Evolutionary conservation across 176 grass and related monocot genomes (phyloP).

Genomic region (Phoenix dactylifera): DNA sequence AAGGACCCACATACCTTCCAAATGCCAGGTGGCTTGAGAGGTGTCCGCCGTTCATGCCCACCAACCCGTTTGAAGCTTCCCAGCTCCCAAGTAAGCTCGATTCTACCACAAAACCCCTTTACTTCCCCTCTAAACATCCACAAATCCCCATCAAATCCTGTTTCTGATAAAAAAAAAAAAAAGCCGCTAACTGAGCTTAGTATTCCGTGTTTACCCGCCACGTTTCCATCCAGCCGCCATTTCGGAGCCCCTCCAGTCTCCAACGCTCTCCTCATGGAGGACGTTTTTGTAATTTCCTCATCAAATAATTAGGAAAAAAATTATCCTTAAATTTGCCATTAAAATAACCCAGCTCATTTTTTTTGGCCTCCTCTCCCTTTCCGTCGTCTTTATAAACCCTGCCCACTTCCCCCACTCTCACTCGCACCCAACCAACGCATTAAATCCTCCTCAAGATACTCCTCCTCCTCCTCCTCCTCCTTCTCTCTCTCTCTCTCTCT

Average conservation of each 20-base stretch:
- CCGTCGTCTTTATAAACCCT: neutral
- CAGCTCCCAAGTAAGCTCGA: neutral
- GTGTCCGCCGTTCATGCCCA: neutral
- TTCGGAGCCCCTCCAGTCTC: neutral
- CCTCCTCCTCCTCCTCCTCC: neutral
- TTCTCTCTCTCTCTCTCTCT: neutral
- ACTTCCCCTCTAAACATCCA: neutral
- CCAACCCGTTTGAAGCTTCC: neutral
- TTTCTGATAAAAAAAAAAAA: neutral
- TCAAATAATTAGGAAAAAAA: neutral
- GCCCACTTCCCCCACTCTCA: neutral
- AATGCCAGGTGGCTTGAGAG: neutral
- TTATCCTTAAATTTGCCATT: neutral
- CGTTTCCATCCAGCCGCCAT: neutral
- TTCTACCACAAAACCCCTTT: neutral
- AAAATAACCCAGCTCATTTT: neutral
- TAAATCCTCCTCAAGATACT: neutral
- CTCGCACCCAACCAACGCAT: too few species aligned
- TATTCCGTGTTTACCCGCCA: too few species aligned
- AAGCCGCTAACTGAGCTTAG: neutral
- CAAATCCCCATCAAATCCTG: neutral
- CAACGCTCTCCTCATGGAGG: neutral
- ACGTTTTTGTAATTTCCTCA: neutral
- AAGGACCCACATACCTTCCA: neutral
- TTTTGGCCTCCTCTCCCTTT: neutral